These are phyloP conservation scores for Dioscorea cayenensis DNA, from an alignment of 116 monocot species.

Conservation along the genomic window DNA sequence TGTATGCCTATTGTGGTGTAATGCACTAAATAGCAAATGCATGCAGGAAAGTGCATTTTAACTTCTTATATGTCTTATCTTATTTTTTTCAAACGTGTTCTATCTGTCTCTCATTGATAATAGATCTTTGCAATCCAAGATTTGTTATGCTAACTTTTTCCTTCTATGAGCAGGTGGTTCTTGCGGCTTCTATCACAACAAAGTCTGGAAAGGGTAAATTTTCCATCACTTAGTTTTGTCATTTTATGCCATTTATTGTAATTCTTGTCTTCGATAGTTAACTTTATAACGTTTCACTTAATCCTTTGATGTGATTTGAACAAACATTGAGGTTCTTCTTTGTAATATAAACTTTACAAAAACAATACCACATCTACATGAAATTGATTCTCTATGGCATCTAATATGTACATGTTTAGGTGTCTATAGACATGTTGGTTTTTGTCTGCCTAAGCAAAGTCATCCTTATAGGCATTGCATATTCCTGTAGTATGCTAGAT, in stretches of 20 bases:
- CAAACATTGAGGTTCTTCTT: neutral
- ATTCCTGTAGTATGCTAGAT: too few species aligned
- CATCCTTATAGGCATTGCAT: too few species aligned
- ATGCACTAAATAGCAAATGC: too few species aligned
- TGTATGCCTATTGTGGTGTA: too few species aligned
- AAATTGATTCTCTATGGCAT: neutral
- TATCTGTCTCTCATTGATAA: too few species aligned
- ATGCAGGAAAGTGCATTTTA: too few species aligned
- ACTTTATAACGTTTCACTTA: neutral
- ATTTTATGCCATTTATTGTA: neutral
- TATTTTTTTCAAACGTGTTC: too few species aligned
- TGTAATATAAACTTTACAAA: neutral
- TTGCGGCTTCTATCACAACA: constrained; percentile 79
- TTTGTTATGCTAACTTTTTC: neutral
- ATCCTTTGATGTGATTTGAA: neutral
- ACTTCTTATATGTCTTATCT: too few species aligned
- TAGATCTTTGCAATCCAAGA: neutral
- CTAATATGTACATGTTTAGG: too few species aligned
- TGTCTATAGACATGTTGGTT: too few species aligned
- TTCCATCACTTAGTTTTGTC: neutral
- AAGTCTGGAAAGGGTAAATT: constrained; percentile 86
- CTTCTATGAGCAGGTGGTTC: constrained; percentile 66
- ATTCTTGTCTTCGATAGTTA: neutral
- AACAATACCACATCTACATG: neutral
- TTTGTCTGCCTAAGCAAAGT: too few species aligned